Conservation (phyloP, 306 rosid species). For the Gleditsia sinensis region DNA sequence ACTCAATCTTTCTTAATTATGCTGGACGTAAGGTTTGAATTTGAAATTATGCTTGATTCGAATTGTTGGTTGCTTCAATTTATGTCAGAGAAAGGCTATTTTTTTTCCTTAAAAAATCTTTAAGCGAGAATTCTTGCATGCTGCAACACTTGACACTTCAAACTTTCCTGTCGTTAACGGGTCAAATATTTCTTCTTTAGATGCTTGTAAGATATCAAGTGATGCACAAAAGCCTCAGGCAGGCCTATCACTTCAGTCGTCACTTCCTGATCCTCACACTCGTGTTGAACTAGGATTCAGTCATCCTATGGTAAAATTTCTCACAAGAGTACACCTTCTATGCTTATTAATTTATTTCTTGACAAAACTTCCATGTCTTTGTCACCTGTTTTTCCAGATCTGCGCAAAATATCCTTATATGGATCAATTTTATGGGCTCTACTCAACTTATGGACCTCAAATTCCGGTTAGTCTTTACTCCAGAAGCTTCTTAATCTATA, state of each 20-base stretch:
- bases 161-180: conserved; percentile 32
- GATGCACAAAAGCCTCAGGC: conserved; percentile 57
- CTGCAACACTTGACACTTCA: conserved; percentile 20
- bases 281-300: conserved; percentile 80
- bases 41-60: background rate
- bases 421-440: conserved; percentile 82
- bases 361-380: conserved; percentile 30
- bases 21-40: conserved; percentile 8
- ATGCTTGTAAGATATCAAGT: conserved; percentile 58
- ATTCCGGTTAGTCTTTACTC: conserved; percentile 60
- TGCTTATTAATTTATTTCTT: conserved; percentile 19
- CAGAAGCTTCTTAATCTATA: conserved; percentile 29
- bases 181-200: conserved; percentile 43
- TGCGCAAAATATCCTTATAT: conserved; percentile 70
- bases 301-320: conserved; percentile 74
- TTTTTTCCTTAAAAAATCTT: background rate
- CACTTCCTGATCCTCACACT: conserved; percentile 47
- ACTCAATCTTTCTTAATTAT: conserved; percentile 13
- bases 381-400: conserved; percentile 49
- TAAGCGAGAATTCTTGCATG: conserved; percentile 3
- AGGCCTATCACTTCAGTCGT: conserved; percentile 59
- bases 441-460: conserved; percentile 80
- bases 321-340: background rate
- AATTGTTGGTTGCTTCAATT: conserved; percentile 22
- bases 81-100: background rate